A percentile compares a stretch with the other conserved stretches of the same genome.
phyloP scores from a whole-genome alignment of 805 yeast genomes.

The Saccharomyces eubayanus region DNA sequence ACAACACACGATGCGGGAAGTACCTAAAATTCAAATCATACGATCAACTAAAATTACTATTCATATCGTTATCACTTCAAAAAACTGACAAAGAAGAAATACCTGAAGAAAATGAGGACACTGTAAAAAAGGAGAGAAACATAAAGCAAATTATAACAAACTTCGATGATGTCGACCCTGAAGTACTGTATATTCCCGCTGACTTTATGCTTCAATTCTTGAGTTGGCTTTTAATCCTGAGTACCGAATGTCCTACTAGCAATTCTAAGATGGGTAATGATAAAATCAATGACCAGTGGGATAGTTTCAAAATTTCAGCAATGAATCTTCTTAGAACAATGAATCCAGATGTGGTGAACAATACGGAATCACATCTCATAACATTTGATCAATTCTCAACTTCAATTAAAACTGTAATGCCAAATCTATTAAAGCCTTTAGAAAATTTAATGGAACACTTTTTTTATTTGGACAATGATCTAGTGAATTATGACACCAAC shows the following conservation, averaged over 20 bases:
- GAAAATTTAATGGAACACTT: slow-evolving; percentile 37
- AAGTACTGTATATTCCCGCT: slow-evolving; percentile 34
- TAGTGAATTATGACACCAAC: slow-evolving; percentile 25
- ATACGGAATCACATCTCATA: slow-evolving; percentile 16
- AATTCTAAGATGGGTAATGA: slow-evolving; percentile 22
- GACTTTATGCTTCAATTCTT: slow-evolving; percentile 37
- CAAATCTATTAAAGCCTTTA: slow-evolving; percentile 39
- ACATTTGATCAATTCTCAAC: slow-evolving; percentile 30
- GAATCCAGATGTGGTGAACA: slow-evolving; percentile 30
- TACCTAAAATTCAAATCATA: slow-evolving; percentile 30
- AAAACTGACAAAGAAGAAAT: slow-evolving; percentile 10
- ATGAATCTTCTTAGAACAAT: slow-evolving; percentile 42
- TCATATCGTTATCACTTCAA: slow-evolving; percentile 36
- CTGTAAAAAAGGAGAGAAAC: neutral
- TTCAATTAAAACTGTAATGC: slow-evolving; percentile 31
- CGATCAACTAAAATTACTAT: slow-evolving; percentile 40
- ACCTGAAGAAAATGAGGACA: slow-evolving; percentile 1
- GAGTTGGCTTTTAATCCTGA: slow-evolving; percentile 41
- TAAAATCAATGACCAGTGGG: slow-evolving; percentile 32
- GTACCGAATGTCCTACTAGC: slow-evolving; percentile 33
- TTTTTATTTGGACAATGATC: slow-evolving; percentile 29
- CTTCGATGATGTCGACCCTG: slow-evolving; percentile 39
- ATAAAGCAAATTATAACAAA: slow-evolving; percentile 26
- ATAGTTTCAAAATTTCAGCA: slow-evolving; percentile 38
- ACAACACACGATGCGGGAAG: slow-evolving; percentile 35